Conservation (phyloP, 164 flowering plant species). For the Chimonanthus praecox region DNA sequence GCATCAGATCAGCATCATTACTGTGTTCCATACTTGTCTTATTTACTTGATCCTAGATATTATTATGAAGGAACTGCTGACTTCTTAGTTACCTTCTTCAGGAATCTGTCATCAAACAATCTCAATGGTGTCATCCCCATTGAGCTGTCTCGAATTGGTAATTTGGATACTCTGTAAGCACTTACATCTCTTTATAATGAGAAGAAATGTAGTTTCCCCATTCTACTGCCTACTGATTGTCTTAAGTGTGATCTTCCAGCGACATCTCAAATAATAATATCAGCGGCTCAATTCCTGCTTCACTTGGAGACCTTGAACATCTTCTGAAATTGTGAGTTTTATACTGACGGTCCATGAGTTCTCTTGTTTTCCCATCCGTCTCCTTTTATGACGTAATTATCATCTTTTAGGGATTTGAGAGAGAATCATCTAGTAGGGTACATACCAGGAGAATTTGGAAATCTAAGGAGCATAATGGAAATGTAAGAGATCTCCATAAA, state of each 20-base stretch:
- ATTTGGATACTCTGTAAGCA: constrained; percentile 89
- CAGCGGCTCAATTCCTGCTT: constrained; percentile 67
- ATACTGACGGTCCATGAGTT: neutral
- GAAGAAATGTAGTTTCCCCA: neutral
- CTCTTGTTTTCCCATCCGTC: neutral
- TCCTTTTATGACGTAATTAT: constrained; percentile 1
- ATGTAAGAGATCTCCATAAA: constrained; percentile 44
- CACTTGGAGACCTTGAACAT: constrained; percentile 93
- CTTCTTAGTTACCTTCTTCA: constrained; percentile 16
- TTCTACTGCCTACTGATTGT: neutral
- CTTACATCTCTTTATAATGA: neutral
- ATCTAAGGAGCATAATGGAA: constrained; percentile 80
- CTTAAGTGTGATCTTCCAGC: constrained; percentile 27
- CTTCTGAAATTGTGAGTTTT: constrained; percentile 78
- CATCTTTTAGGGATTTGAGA: constrained; percentile 58
- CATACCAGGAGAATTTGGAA: constrained; percentile 86
- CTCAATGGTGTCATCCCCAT: constrained; percentile 73
- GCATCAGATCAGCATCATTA: no score
- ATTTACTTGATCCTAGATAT: neutral
- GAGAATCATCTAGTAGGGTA: constrained; percentile 52
- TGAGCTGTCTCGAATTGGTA: constrained; percentile 80
- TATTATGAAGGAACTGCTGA: neutral
- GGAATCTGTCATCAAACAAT: constrained; percentile 74
- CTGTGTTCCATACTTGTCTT: neutral
- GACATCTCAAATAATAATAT: constrained; percentile 75